Base-by-base conservation (phyloP, 164 flowering plant species). In the Taxillus chinensis region DNA sequence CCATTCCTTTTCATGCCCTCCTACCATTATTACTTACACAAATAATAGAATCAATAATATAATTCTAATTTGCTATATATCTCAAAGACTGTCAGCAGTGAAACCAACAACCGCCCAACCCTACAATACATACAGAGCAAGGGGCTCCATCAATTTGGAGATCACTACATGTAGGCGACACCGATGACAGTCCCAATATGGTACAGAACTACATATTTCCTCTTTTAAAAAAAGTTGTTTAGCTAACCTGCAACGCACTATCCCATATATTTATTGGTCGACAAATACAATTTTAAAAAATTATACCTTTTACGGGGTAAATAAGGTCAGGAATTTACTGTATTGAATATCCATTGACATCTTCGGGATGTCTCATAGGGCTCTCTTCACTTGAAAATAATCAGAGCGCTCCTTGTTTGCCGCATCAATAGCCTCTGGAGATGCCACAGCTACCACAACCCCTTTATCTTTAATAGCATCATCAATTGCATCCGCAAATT, bases 391-490 rank as follows among this genome's bases (percentile, higher is more conserved):
- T 71, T 86, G 71, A 55, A 89, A 85, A 72, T 82, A 95, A 68
- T 69, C 57, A 38, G 83, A n/a, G 8, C 73, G 68, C 68, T 80
- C 83, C 65, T 75, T 79, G 81, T 89, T 71, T 51, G 96, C 96
- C 52, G 85, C 78, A 12, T 83, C 86, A 61, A 87, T 90, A 70
- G 89, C 99, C 41, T 85, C 90, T 0, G 82, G 84, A 13, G 96
- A 91, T 59, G 97, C 93, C 68, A 95, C 97, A 3, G 96, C 90
- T 38, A 87, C 97, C 51, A 73, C 85, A 41, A 91, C 87, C 7
- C 99, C 97, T 74, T 79, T 86, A 60, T 84, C 81, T 75, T 82
- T 91, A 27, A 27, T 27, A 15, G 87, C 83, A 2, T 82, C 79
- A 4, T 87, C 96, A 14, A 95, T 63, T 40, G 78, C 96, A 59